A percentile compares a stretch with the other conserved stretches of the same genome.
phyloP scores from a whole-genome alignment of 2,329 filamentous ascomycete species.

The Didymella glomerata region DNA sequence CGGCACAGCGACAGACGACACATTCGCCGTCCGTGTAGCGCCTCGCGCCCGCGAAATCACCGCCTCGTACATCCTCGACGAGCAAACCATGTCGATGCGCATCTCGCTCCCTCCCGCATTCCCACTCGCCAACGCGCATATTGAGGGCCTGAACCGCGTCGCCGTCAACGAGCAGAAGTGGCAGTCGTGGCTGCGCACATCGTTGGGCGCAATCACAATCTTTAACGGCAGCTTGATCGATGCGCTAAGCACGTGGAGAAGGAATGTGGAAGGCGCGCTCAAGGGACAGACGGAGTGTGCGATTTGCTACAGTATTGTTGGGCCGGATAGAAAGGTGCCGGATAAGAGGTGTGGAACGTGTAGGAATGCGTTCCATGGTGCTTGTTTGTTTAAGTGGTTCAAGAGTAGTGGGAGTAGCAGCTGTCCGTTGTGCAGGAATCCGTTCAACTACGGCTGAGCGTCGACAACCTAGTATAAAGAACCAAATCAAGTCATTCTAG shows the following conservation, averaged over 20 bases:
- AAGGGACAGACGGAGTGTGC: constrained; percentile 95
- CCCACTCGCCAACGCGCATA: constrained; percentile 79
- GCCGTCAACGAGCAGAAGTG: constrained; percentile 91
- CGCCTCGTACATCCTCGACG: constrained; percentile 87
- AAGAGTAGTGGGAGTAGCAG: constrained; percentile 89
- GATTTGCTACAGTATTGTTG: constrained; percentile 96
- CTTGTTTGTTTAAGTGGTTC: constrained; percentile 97
- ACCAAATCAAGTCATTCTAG: too few relatives aligned
- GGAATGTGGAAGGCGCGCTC: constrained; percentile 85
- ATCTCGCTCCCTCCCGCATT: constrained; percentile 83
- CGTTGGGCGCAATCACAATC: constrained; percentile 92
- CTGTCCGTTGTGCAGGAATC: constrained; percentile 91
- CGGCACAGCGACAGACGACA: constrained; percentile 54
- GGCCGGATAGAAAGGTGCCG: constrained; percentile 85
- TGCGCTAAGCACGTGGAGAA: constrained; percentile 82
- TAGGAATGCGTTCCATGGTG: constrained; percentile 90
- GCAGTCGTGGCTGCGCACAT: constrained; percentile 87
- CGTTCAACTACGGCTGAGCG: constrained; percentile 69
- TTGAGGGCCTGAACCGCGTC: constrained; percentile 81
- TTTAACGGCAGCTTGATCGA: constrained; percentile 90
- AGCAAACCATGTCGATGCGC: constrained; percentile 82
- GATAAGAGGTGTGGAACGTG: constrained; percentile 93
- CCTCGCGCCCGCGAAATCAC: constrained; percentile 77
- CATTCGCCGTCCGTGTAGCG: constrained; percentile 74
- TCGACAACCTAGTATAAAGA: too few relatives aligned